Evolutionary conservation across 2,329 filamentous ascomycete species (phyloP).

Genomic region (Passalora sequoiae): DNA sequence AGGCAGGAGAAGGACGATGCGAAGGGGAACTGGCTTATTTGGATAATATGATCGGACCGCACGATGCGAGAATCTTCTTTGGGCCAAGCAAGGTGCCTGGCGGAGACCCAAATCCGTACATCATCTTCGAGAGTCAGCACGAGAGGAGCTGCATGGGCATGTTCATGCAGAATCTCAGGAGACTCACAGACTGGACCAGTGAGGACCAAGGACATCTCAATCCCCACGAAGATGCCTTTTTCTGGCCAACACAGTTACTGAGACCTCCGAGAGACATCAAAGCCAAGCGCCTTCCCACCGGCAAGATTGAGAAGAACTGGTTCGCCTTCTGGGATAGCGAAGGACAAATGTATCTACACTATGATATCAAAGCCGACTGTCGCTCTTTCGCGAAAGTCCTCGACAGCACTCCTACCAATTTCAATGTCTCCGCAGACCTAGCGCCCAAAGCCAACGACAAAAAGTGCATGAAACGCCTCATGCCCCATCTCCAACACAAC

Average conservation of each 20-base stretch:
- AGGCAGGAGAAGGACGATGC: slow-evolving; percentile 34
- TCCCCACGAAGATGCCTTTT: slow-evolving; percentile 32
- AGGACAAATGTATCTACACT: slow-evolving; percentile 47
- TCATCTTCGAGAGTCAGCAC: slow-evolving; percentile 53
- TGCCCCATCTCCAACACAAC: slow-evolving; percentile 5
- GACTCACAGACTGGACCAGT: slow-evolving; percentile 38
- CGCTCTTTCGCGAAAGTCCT: slow-evolving; percentile 47
- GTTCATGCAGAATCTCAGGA: slow-evolving; percentile 51
- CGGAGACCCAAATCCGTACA: slow-evolving; percentile 38
- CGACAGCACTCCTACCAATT: background rate
- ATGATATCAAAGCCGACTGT: slow-evolving; percentile 44
- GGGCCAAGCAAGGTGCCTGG: slow-evolving; percentile 37
- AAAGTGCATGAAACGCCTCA: slow-evolving; percentile 43
- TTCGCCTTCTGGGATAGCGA: slow-evolving; percentile 54
- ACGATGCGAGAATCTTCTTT: slow-evolving; percentile 54
- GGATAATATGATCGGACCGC: slow-evolving; percentile 41
- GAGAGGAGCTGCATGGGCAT: slow-evolving; percentile 51
- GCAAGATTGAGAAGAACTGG: slow-evolving; percentile 55
- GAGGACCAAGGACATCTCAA: background rate
- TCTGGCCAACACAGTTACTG: slow-evolving; percentile 45
- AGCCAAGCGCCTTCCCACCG: slow-evolving; percentile 30
- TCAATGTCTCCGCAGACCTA: slow-evolving; percentile 41
- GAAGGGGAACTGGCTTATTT: slow-evolving; percentile 11
- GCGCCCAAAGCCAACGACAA: slow-evolving; percentile 37
- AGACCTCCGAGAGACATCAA: slow-evolving; percentile 36